Percentiles rank a stretch among this genome's conserved stretches.
Conservation (phyloP, 2,329 filamentous ascomycete genomes). For the Chaetomiaceae sp. region DNA sequence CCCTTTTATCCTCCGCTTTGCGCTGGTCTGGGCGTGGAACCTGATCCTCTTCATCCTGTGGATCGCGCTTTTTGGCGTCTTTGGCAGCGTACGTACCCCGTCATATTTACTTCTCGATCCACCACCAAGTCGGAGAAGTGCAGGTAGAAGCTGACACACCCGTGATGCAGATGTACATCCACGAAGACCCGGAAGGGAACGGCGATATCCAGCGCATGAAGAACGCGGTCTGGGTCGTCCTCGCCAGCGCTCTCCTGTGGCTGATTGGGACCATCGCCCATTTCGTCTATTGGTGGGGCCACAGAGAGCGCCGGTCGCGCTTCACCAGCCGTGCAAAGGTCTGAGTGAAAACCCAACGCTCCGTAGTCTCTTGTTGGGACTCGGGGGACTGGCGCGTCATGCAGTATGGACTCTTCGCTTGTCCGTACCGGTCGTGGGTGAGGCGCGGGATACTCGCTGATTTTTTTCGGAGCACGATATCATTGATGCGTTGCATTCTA, state of each 20-base stretch:
- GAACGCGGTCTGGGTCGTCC: constrained; percentile 76
- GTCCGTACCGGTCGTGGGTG: no score
- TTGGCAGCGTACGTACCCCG: constrained; percentile 54
- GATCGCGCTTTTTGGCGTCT: constrained; percentile 76
- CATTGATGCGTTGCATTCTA: not conserved
- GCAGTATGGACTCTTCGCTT: no score
- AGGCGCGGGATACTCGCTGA: no score
- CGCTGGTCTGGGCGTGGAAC: constrained; percentile 61
- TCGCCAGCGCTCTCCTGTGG: constrained; percentile 72
- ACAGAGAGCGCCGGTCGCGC: constrained; percentile 45
- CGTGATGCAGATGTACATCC: constrained; percentile 57
- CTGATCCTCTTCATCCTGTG: constrained; percentile 68
- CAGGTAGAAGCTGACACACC: not conserved
- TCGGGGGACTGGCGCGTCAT: no score
- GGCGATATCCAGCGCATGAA: constrained; percentile 68
- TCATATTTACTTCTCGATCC: not conserved
- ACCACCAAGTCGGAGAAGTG: no score
- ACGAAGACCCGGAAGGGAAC: constrained; percentile 59
- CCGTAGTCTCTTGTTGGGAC: no score
- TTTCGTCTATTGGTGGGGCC: constrained; percentile 52
- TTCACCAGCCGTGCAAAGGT: constrained; percentile 56
- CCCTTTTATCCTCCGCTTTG: constrained; percentile 51
- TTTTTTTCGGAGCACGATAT: not conserved
- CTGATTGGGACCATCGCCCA: constrained; percentile 53
- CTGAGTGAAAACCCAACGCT: no score